Percentiles rank a stretch among this genome's conserved stretches.
Evolutionary conservation across 257 asterid species (phyloP).

Genomic region (Primulina eburnea): DNA sequence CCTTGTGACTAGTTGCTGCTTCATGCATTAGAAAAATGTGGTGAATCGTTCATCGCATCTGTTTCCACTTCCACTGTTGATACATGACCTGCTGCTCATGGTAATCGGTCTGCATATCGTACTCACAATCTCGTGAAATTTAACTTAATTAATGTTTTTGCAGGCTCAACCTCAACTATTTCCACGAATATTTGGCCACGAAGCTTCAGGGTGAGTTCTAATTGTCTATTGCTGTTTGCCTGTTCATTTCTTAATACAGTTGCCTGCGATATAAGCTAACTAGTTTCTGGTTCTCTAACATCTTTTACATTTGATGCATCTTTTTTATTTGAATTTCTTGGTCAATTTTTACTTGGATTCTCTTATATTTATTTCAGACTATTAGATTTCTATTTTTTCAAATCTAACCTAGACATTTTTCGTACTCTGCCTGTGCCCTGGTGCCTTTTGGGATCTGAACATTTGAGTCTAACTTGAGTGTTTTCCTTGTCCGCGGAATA

Average conservation of each 20-base stretch:
- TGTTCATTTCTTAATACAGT: slow-evolving; percentile 15
- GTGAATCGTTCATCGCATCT: background rate
- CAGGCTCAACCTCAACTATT: too few relatives aligned
- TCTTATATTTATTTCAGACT: background rate
- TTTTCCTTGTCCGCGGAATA: background rate
- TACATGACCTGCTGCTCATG: background rate
- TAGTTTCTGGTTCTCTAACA: background rate
- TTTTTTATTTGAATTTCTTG: background rate
- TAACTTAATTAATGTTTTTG: slow-evolving; percentile 18
- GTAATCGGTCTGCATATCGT: background rate
- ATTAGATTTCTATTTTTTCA: background rate
- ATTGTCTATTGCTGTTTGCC: too few relatives aligned
- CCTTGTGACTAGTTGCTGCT: background rate
- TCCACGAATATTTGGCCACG: too few relatives aligned
- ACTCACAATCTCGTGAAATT: background rate
- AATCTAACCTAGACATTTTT: background rate
- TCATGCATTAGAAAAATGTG: background rate
- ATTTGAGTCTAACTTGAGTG: background rate
- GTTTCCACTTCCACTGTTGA: background rate
- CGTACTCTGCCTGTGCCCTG: background rate
- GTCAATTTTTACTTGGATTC: background rate
- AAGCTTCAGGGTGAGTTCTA: too few relatives aligned
- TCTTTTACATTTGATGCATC: background rate
- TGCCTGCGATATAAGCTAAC: background rate
- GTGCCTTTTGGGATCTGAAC: background rate